Evolutionary conservation across 176 grass and related monocot genomes (phyloP).

Genomic region (Metroxylon sagu): DNA sequence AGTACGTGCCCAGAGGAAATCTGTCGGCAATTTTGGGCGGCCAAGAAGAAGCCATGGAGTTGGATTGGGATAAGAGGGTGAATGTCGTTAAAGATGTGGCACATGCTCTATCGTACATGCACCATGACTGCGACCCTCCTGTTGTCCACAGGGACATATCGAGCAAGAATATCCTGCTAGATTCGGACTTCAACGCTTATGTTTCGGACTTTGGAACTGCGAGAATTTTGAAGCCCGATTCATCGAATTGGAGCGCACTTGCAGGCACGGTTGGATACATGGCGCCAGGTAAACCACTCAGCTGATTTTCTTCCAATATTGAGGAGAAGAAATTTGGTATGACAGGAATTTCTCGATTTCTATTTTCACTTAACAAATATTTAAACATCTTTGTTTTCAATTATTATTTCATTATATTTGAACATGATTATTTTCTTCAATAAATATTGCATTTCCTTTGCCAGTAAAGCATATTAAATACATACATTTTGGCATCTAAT

Average conservation of each 20-base stretch:
- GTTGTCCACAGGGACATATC: conserved; percentile 5
- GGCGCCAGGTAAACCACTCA: conserved; percentile 4
- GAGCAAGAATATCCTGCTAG: conserved; percentile 1
- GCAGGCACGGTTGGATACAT: conserved; percentile 13
- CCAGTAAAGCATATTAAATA: no score
- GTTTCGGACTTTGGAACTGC: no score
- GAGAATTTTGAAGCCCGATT: conserved; percentile 1
- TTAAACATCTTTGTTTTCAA: no score
- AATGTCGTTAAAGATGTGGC: conserved; percentile 9
- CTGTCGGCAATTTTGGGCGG: not conserved
- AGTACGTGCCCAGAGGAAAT: conserved; percentile 8
- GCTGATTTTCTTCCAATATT: no score
- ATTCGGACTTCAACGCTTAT: no score
- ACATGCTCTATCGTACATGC: conserved; percentile 7
- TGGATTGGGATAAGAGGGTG: conserved; percentile 20
- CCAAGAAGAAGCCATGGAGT: not conserved
- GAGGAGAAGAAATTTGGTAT: no score
- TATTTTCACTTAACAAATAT: not conserved
- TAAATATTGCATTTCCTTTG: no score
- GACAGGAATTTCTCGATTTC: no score
- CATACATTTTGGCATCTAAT: no score
- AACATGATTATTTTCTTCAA: no score
- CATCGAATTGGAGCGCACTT: conserved; percentile 19
- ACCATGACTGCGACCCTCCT: not conserved
- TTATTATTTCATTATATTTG: no score